phyloP scores from a whole-genome alignment of 768 basidiomycete genomes.

The Psilocybe subaeruginosa region DNA sequence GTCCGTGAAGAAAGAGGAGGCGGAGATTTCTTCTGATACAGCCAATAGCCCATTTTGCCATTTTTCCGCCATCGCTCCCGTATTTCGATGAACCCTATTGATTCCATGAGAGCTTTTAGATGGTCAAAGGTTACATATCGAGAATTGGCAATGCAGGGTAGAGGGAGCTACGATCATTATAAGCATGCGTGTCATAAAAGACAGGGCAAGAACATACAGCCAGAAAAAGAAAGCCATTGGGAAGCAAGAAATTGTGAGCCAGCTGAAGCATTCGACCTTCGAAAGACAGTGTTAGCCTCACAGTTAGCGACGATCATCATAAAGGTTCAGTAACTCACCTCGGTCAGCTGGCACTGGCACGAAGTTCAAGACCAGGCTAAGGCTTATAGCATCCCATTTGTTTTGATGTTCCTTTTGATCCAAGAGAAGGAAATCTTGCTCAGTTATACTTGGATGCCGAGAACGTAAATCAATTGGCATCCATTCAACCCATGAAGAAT shows the following conservation, averaged over 20 bases:
- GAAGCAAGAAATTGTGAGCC: slow-evolving; percentile 56
- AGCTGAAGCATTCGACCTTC: slow-evolving; percentile 73
- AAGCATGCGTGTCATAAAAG: slow-evolving; percentile 1
- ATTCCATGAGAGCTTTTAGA: slow-evolving; percentile 57
- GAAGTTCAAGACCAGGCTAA: slow-evolving; percentile 91
- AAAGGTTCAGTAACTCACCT: slow-evolving; percentile 47
- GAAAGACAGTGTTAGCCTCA: neutral
- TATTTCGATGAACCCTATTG: slow-evolving; percentile 66
- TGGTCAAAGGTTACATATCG: slow-evolving; percentile 73
- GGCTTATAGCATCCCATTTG: slow-evolving; percentile 80
- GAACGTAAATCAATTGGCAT: slow-evolving; percentile 85
- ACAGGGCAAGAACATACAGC: slow-evolving; percentile 48
- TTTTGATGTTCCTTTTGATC: slow-evolving; percentile 49
- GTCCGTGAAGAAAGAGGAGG: neutral
- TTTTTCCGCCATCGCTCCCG: slow-evolving; percentile 63
- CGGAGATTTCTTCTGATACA: slow-evolving; percentile 57
- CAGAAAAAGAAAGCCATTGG: slow-evolving; percentile 67
- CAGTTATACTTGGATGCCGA: slow-evolving; percentile 76
- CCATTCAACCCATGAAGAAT: slow-evolving; percentile 70
- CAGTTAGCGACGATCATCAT: neutral
- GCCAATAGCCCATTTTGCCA: slow-evolving; percentile 89
- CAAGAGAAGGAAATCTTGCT: slow-evolving; percentile 84
- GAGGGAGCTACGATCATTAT: slow-evolving; percentile 62
- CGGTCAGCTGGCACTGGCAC: slow-evolving; percentile 74
- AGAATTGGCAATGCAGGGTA: slow-evolving; percentile 85